Evolutionary conservation across 1,284 basidiomycete species (phyloP), one percentile per base, ranked within the genome.

Genomic region (Leccinum pachyderme): DNA sequence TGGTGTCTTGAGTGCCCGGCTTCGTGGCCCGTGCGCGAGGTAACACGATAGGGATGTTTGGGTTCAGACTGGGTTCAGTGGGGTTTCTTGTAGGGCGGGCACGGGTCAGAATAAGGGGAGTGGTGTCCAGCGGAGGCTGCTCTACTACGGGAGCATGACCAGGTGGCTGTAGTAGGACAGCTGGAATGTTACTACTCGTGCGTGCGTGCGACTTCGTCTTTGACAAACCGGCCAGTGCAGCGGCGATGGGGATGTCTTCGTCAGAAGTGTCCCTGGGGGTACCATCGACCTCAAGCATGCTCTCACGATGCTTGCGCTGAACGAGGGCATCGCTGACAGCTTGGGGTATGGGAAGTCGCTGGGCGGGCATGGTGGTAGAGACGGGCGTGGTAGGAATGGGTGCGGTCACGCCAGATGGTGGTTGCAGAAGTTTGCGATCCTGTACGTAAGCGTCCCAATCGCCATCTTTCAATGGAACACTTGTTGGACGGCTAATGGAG

Each of bases 371-470:
- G 56, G 61, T 64, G 28, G 78, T 66, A 35, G 72, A 71, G 32
- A 81, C 61, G 37, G 81, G 74, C 12, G 82, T 82, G 8, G 86
- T 83, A 4, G 78, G 73, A 62, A 92, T 91, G 2, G 89, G 89
- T 25, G 82, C 74, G 6, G 86, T 83, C 45, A 88, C 77, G 8
- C 90, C 90, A 29, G 84, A 81, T n/a, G 90, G 89, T 48, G 90
- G 89, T 64, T 90, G 87, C 54, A 92, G 73, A 9, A 92, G 77
- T 67, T 87, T 91, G 56, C 89, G 82, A 50, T 92, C 89, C 47
- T 83, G 84, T 53, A 91, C 80, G 68, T 92, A 92, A 48, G 80
- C 70, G 61, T 92, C 87, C 89, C 89, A 92, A 55, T 87, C 81
- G 29, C 81, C 77, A 43, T 89, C 82, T 47, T 78, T 81, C 47